Percentiles rank a stretch among this genome's conserved stretches.
These are phyloP conservation scores for Talinum fruticosum DNA, from an alignment of 148 eudicot genomes.

Conservation along the genomic window DNA sequence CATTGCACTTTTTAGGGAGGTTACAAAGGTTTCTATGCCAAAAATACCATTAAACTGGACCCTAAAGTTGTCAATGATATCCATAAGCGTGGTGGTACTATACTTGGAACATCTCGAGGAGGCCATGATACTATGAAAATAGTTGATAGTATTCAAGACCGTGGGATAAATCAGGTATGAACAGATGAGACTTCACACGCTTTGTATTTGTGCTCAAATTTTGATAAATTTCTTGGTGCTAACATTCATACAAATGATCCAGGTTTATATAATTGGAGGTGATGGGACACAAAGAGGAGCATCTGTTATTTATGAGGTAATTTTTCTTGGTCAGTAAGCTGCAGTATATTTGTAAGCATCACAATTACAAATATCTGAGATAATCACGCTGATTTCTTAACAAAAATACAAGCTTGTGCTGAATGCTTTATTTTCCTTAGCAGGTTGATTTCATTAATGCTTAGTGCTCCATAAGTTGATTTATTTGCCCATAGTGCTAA, in stretches of 20 bases:
- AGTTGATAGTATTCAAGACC: slow-evolving; percentile 92
- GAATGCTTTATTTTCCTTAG: neutral
- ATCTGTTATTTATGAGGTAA: slow-evolving; percentile 72
- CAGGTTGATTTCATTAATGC: neutral
- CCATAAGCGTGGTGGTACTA: slow-evolving; percentile 92
- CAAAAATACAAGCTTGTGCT: too few species aligned
- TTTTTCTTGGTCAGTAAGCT: neutral
- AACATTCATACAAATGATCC: slow-evolving; percentile 21
- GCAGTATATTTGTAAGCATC: too few species aligned
- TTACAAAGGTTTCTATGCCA: slow-evolving; percentile 81
- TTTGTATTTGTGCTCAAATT: neutral
- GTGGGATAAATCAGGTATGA: slow-evolving; percentile 80
- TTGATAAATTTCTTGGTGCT: slow-evolving; percentile 4
- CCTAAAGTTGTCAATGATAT: slow-evolving; percentile 82
- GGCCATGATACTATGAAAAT: slow-evolving; percentile 89
- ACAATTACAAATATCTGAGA: too few species aligned
- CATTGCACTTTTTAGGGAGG: slow-evolving; percentile 56
- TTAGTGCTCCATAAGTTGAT: neutral
- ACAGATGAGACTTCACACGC: neutral
- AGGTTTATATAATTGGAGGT: slow-evolving; percentile 94
- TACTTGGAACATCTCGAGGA: slow-evolving; percentile 88
- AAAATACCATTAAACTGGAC: slow-evolving; percentile 62
- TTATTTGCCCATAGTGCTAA: neutral
- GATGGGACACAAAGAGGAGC: slow-evolving; percentile 95
- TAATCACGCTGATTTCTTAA: too few species aligned